Evolutionary conservation across 805 yeast species (phyloP), one percentile per base, ranked within the genome.

Genomic region (Saturnispora halmiae): DNA sequence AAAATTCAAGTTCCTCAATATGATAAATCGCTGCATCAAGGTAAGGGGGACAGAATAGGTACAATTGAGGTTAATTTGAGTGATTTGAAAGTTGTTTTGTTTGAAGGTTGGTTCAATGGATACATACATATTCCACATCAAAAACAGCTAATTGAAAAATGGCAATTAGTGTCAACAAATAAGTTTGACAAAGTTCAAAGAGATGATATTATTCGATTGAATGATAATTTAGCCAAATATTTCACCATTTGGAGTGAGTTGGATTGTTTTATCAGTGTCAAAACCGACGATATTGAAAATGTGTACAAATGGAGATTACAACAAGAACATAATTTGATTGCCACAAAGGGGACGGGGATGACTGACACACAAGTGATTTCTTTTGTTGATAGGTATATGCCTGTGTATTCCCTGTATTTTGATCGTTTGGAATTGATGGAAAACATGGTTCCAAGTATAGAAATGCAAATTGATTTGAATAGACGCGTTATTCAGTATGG

Each of bases 21-120:
- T 59, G 95, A 90, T 54, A 92, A 90, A 57, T 74, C 94, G 2
- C 64, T 66, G 13, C 72, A 64, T 51, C 37, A 53, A 18, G 97
- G 97, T 0, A 70, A 71, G 41, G 98, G 98, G 4, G 97, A 90
- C 59, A 65, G 97, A 39, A 50, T 58, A 6, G 64, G 63, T 10
- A 75, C 79, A 79, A 48, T 53, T 2, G 47, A 47, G 24, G 19
- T 51, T 13, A 30, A 37, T 3, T 51, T 52, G 0, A 43, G 45
- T 2, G 70, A 72, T 2, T 65, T 75, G 3, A 85, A 82, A 51
- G 70, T 87, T 3, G 69, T 90, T 3, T 58, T 90, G 2, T 67
- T 92, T 31, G 98, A 90, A 61, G 98, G 97, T 4, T 90, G 98
- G 98, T 86, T 88, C 63, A 70, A 77, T 19, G 97, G 97, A 1